Conservation (phyloP, 345 rosid species). For the Litchi chinensis region DNA sequence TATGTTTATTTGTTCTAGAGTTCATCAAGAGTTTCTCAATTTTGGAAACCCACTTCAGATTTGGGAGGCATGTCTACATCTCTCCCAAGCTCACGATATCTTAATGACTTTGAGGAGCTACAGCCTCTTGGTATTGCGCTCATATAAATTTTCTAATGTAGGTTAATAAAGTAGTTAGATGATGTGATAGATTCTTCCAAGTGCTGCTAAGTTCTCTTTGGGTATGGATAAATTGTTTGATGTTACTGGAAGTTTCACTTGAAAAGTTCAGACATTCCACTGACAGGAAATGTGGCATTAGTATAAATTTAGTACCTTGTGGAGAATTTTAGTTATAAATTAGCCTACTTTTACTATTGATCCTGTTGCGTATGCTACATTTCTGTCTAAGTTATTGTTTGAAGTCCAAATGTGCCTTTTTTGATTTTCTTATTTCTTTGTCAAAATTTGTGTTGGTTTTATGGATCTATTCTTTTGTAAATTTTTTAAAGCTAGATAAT, state of each 20-base stretch:
- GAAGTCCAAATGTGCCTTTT: not conserved
- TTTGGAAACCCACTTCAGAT: constrained; percentile 80
- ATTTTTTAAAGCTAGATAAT: not conserved
- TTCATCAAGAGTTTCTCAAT: constrained; percentile 75
- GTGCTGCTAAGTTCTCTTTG: not conserved
- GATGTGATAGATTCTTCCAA: not conserved
- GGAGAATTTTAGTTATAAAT: not conserved
- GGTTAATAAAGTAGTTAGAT: not conserved
- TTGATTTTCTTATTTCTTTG: not conserved
- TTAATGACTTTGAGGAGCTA: constrained; percentile 94
- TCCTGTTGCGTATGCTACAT: not conserved
- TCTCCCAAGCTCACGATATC: constrained; percentile 83
- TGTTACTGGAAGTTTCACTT: constrained; percentile 12
- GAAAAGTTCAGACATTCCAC: not conserved
- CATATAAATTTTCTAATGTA: not conserved
- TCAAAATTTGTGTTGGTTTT: not conserved
- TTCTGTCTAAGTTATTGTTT: not conserved
- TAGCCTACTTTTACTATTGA: not conserved
- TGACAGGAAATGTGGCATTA: not conserved
- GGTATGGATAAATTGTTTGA: constrained; percentile 15
- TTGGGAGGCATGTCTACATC: constrained; percentile 48
- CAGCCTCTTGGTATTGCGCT: constrained; percentile 70
- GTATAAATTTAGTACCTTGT: not conserved
- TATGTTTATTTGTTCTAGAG: constrained; percentile 39
- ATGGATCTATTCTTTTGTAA: not conserved